These are phyloP conservation scores for Neocallimastix lanati DNA, from an alignment of 192 early-diverging fungal species.

Conservation along the genomic window DNA sequence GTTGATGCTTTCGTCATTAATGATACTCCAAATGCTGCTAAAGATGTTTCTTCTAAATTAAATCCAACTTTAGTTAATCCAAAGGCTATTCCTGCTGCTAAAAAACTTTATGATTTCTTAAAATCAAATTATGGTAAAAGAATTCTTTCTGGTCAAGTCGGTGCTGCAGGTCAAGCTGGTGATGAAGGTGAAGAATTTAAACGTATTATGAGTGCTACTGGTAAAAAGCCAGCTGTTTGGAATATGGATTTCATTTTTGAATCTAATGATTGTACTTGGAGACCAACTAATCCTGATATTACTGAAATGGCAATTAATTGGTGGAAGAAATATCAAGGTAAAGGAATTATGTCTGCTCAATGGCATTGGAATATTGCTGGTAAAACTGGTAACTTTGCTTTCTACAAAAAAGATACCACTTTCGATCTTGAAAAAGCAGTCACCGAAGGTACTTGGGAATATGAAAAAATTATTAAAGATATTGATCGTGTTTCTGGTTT, in stretches of 20 bases:
- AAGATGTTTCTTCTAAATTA: not conserved
- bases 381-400: not conserved
- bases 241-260: not conserved
- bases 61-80: not conserved
- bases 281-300: not conserved
- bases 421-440: not conserved
- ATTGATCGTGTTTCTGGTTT: not conserved
- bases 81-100: not conserved
- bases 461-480: not conserved
- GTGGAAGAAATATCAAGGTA: not conserved
- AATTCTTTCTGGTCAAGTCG: not conserved
- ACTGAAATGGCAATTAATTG: not conserved
- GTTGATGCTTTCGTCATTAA: not conserved
- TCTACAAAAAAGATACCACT: not conserved
- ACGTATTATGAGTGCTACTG: not conserved
- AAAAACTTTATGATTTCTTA: not conserved
- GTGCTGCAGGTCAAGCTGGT: not conserved
- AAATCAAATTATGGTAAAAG: not conserved
- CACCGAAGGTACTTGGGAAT: not conserved
- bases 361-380: not conserved
- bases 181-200: not conserved
- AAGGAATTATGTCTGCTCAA: not conserved
- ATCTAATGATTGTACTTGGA: not conserved
- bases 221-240: not conserved
- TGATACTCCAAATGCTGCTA: not conserved